Evolutionary conservation across 805 yeast species (phyloP).

Genomic region (Citeromyces nyonsensis): DNA sequence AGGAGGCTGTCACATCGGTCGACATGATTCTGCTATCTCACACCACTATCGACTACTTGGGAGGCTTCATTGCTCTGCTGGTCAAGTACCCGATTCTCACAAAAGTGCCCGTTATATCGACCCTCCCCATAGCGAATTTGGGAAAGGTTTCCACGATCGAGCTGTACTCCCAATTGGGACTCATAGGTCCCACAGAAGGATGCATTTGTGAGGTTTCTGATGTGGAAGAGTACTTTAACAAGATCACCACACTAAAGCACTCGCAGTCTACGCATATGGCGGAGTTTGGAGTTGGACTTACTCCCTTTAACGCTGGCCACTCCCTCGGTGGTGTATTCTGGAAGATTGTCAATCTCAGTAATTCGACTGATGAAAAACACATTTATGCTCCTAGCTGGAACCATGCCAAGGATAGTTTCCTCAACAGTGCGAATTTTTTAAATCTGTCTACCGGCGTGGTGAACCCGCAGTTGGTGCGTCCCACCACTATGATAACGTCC

Average conservation of each 20-base stretch:
- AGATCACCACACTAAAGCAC: conserved; percentile 53
- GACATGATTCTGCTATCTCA: conserved; percentile 77
- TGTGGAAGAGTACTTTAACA: conserved; percentile 70
- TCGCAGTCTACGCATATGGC: conserved; percentile 57
- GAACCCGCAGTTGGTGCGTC: conserved; percentile 47
- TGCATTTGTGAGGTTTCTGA: conserved; percentile 53
- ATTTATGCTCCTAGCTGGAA: conserved; percentile 90
- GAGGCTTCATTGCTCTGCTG: conserved; percentile 63
- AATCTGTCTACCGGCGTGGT: conserved; percentile 35
- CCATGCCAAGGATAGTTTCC: conserved; percentile 76
- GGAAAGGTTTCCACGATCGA: conserved; percentile 85
- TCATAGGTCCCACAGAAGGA: conserved; percentile 54
- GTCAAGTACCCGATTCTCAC: conserved; percentile 41
- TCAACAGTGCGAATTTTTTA: conserved; percentile 54
- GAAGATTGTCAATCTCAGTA: no score
- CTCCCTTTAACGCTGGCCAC: conserved; percentile 87
- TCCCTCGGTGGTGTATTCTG: conserved; percentile 89
- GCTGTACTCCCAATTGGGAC: conserved; percentile 53
- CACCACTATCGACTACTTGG: conserved; percentile 62
- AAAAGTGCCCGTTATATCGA: conserved; percentile 66
- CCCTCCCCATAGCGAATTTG: conserved; percentile 77
- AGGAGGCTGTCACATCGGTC: conserved; percentile 25
- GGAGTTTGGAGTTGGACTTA: conserved; percentile 44
- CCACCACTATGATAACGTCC: conserved; percentile 72
- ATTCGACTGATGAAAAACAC: conserved; percentile 62